Percentiles rank a stretch among this genome's conserved stretches.
phyloP scores from a whole-genome alignment of 345 rosid genomes.

The Lenwebbia sp. region DNA sequence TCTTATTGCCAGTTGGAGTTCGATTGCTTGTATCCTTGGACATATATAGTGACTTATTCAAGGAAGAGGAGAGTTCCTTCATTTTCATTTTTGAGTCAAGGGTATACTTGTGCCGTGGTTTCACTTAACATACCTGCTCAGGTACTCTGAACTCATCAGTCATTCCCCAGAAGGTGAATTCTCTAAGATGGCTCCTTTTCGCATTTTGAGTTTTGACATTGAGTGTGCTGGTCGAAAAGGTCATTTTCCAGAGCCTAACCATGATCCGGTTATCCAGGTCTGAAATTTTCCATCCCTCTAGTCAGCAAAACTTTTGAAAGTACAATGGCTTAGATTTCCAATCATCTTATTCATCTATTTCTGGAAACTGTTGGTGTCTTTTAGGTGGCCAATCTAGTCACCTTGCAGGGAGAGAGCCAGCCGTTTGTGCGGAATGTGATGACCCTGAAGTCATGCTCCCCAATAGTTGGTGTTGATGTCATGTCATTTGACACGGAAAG shows the following conservation, averaged over 20 bases:
- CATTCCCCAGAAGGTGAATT: slow-evolving; percentile 83
- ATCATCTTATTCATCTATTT: not conserved
- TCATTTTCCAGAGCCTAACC: slow-evolving; percentile 96
- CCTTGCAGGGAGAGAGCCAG: slow-evolving; percentile 82
- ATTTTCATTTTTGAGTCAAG: not conserved
- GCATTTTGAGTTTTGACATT: slow-evolving; percentile 92
- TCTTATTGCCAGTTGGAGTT: slow-evolving; percentile 86
- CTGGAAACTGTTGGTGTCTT: slow-evolving; percentile 4
- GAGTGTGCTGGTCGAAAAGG: slow-evolving; percentile 99
- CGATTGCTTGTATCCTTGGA: slow-evolving; percentile 84
- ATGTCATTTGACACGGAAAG: slow-evolving; percentile 87
- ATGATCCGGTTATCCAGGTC: slow-evolving; percentile 99
- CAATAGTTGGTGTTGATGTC: slow-evolving; percentile 90
- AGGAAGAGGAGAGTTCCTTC: not conserved
- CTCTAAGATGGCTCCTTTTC: slow-evolving; percentile 99
- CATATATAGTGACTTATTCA: not conserved
- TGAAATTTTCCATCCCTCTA: not conserved
- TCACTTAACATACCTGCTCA: slow-evolving; percentile 29
- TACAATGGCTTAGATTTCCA: not conserved
- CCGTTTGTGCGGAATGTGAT: slow-evolving; percentile 89
- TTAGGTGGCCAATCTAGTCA: slow-evolving; percentile 90
- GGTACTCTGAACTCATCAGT: slow-evolving; percentile 78
- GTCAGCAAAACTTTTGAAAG: not conserved
- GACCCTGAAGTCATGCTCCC: slow-evolving; percentile 90
- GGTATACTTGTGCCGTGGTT: not conserved